Evolutionary conservation across 2,329 filamentous ascomycete genomes (phyloP), one percentile per base, ranked within the genome.

Genomic region (Endothia cerciana): DNA sequence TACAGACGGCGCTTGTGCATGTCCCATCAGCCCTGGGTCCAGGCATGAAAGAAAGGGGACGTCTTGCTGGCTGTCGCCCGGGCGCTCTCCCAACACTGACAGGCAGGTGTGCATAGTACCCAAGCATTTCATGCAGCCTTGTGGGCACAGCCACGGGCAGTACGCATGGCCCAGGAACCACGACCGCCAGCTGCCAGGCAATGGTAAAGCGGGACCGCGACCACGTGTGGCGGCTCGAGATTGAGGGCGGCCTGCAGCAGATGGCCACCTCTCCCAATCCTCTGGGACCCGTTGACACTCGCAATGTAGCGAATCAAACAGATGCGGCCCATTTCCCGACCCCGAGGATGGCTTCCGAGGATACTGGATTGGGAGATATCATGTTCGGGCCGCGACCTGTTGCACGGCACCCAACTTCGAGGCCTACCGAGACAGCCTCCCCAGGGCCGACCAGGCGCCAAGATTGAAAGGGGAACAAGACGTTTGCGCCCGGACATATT

Each of bases 401-500:
- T 43, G 7, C 2, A 41, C 57, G 25, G 57, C n/a, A n/a, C n/a
- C n/a, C n/a, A n/a, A n/a, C n/a, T n/a, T 17, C 13, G 19, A 60
- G 47, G 58, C 43, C 58, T 41, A 28, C 28, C 43, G 28, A 25
- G 40, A 59, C 38, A 28, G 57, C 57, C 38, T 45, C 22, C 36
- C 7, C 8, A 45, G 25, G 25, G 22, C 38, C 57, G 57, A 19
- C 40, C 40, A 43, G 57, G 38, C 56, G 19, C 22, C 22, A 58
- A 4, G 25, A 36, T 10, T 6, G 25, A 28, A 22, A 60, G 2
- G 22, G 8, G 17, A 53, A 53, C 47, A 58, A 65, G 60, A 53
- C 65, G 65, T 28, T 33, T 69, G 68, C 60, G 63, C 65, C 68
- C 68, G 43, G 63, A 69, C 60, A 64, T 63, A 64, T 62, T 65